Evolutionary conservation across 768 basidiomycete species (phyloP), one percentile per base, ranked within the genome.

Genomic region (Piloderma croceum): DNA sequence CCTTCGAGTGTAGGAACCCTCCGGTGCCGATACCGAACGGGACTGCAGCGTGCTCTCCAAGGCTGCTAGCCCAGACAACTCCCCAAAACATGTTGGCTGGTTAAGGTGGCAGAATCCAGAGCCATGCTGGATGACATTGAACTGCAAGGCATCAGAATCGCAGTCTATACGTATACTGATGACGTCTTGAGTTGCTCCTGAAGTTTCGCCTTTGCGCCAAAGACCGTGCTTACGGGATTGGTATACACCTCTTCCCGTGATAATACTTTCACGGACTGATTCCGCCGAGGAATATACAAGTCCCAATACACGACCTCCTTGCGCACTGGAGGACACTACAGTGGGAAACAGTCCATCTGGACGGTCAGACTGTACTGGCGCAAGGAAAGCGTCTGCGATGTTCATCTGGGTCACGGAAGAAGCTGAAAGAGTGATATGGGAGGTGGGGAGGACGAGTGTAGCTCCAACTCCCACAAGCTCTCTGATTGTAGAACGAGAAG

Each of bases 141-240:
- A 94, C 58, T 96, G 83, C 44, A 99, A 71, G 33, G 89, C 79
- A 62, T 99, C 96, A 3, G 76, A 76, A 63, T 99, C 96, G 60
- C 96, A 99, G 61, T 99, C 96, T 17, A 80, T 58, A 21, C 79
- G 76, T 53, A 99, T 90, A 50, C 75, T 73, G 22, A 90, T 65
- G 41, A 99, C 76, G 13, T 88, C 78, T 54, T 99, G 96, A 3
- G 85, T 89, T 12, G 94, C 85, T 11, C 94, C 94, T 12, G 90
- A 93, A 0, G 92, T 93, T 65, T 90, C 93, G 12, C 96, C 96
- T 59, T 99, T 99, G 37, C 86, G 71, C 96, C 96, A 99, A 23
- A 98, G 67, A 12, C 93, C 93, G 54, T 94, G 90, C 57, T 89
- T 91, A 45, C 96, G 80, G 15, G 93, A 97, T 58, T 97, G 92